These are phyloP conservation scores for Phytophthora niederhauseri DNA, from an alignment of 352 stramenopile species.

Conservation along the genomic window DNA sequence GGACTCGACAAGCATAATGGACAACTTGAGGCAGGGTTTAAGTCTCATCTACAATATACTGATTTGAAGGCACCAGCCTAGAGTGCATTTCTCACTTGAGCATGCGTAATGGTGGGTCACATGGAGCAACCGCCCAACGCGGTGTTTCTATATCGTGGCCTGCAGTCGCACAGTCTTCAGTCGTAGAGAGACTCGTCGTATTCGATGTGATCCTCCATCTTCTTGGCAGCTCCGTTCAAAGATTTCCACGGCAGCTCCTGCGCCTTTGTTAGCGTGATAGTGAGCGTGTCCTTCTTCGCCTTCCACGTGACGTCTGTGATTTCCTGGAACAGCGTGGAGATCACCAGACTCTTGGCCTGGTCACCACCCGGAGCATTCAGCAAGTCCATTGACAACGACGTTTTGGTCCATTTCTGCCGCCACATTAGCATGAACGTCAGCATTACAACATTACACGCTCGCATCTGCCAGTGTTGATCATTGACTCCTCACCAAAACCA, in stretches of 20 bases:
- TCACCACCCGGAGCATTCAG: constrained; percentile 42
- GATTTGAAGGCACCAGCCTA: constrained; percentile 16
- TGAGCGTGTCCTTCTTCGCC: constrained; percentile 62
- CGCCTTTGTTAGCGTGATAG: constrained; percentile 73
- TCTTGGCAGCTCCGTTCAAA: constrained; percentile 82
- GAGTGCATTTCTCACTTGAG: neutral
- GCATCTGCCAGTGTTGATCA: too few relatives aligned
- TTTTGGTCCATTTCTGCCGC: constrained; percentile 78
- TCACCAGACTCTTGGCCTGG: constrained; percentile 69
- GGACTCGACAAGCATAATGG: constrained; percentile 14
- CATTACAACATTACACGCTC: too few relatives aligned
- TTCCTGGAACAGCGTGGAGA: constrained; percentile 69
- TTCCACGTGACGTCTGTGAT: constrained; percentile 75
- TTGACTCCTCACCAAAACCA: constrained; percentile 56
- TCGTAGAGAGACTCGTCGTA: constrained; percentile 87
- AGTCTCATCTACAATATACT: constrained; percentile 34
- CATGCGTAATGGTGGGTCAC: neutral
- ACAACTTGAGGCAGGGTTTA: constrained; percentile 14
- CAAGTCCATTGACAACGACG: constrained; percentile 77
- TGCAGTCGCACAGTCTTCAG: constrained; percentile 31
- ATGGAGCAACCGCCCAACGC: constrained; percentile 1
- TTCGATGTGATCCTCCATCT: constrained; percentile 85
- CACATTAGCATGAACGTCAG: neutral
- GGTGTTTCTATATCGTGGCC: neutral
- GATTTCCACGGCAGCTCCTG: constrained; percentile 68